Evolutionary conservation across 331 rosid species (phyloP).

Genomic region (Pyracantha coccinea): DNA sequence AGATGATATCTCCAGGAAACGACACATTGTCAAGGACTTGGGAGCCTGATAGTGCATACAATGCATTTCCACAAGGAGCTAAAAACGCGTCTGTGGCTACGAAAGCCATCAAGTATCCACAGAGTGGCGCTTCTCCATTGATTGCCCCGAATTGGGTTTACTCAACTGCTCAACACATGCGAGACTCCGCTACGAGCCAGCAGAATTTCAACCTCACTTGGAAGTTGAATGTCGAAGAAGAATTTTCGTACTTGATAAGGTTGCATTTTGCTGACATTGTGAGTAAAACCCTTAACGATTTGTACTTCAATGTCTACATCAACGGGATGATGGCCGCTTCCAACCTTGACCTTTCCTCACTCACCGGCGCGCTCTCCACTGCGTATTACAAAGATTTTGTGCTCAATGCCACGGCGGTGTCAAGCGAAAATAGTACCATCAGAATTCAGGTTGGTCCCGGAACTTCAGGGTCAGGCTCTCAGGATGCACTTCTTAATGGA

Average conservation of each 20-base stretch:
- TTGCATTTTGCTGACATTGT: constrained; percentile 83
- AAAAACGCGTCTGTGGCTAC: constrained; percentile 20
- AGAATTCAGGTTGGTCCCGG: constrained; percentile 55
- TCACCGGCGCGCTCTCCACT: constrained; percentile 46
- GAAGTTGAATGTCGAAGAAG: constrained; percentile 50
- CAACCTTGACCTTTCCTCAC: constrained; percentile 51
- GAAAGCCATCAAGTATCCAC: constrained; percentile 33
- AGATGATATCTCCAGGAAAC: constrained; percentile 22
- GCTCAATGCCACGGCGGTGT: constrained; percentile 25
- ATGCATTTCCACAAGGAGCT: constrained; percentile 46
- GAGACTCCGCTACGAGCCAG: constrained; percentile 27
- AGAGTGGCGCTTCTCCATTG: constrained; percentile 26
- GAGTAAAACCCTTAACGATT: constrained; percentile 28
- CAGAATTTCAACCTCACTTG: constrained; percentile 62
- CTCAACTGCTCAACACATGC: constrained; percentile 42
- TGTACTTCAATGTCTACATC: constrained; percentile 59
- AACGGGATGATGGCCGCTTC: constrained; percentile 40
- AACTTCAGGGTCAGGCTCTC: constrained; percentile 19
- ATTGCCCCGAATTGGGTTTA: constrained; percentile 60
- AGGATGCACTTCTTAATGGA: constrained; percentile 67
- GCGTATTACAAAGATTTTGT: constrained; percentile 59
- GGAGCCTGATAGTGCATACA: constrained; percentile 49
- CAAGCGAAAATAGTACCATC: constrained; percentile 26
- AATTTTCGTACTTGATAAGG: constrained; percentile 61
- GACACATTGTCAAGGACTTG: constrained; percentile 69